Conservation (phyloP, 2,329 filamentous ascomycete species). For the Sarocladiaceae sp. region DNA sequence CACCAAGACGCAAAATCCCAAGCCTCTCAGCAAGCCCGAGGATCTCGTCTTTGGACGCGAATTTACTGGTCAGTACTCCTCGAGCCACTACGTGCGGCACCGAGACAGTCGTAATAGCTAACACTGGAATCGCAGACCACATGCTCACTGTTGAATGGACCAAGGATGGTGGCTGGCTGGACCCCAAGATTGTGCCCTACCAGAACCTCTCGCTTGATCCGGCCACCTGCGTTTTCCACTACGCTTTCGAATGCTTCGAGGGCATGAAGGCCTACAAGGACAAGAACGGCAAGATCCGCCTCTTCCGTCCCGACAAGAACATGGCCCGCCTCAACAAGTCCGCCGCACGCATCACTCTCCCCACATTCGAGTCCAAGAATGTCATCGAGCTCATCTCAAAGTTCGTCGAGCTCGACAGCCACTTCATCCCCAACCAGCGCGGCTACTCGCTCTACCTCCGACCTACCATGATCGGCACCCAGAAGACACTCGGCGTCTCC, state of each 20-base stretch:
- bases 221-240: conserved; percentile 95
- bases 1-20: conserved; percentile 69
- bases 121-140: conserved; percentile 58
- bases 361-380: conserved; percentile 68
- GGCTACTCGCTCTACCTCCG: conserved; percentile 95
- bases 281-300: conserved; percentile 65
- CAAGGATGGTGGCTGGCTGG: conserved; percentile 72
- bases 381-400: conserved; percentile 77
- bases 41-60: conserved; percentile 84
- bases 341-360: conserved; percentile 82
- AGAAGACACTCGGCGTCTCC: conserved; percentile 86
- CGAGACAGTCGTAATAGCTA: background rate
- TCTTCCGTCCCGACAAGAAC: conserved; percentile 95
- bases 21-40: conserved; percentile 64
- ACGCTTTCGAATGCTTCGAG: conserved; percentile 76
- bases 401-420: conserved; percentile 73
- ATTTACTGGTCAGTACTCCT: conserved; percentile 67
- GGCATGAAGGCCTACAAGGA: conserved; percentile 99
- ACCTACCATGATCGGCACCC: conserved; percentile 95
- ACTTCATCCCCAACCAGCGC: conserved; percentile 79
- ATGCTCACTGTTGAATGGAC: conserved; percentile 97
- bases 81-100: no score
- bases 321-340: conserved; percentile 94
- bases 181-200: conserved; percentile 82
- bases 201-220: conserved; percentile 96